phyloP scores from a whole-genome alignment of 257 asterid genomes.

The Rauvolfia tetraphylla region DNA sequence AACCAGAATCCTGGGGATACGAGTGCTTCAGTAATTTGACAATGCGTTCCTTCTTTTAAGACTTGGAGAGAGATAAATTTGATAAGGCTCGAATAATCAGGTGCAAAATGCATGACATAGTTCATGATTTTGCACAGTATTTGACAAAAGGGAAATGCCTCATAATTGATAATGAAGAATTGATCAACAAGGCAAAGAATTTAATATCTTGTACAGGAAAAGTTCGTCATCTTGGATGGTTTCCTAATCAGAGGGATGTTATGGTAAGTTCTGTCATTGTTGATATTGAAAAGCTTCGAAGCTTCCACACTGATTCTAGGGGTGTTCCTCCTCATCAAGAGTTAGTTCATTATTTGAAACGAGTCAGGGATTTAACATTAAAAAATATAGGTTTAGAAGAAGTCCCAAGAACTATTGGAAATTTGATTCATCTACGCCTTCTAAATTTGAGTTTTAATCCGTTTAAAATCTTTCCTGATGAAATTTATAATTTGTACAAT shows the following conservation, averaged over 20 bases:
- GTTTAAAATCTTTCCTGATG: conserved; percentile 5
- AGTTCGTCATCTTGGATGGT: too few relatives aligned
- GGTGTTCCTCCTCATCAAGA: too few relatives aligned
- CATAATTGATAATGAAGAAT: too few relatives aligned
- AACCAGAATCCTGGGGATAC: conserved; percentile 13
- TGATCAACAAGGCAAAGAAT: too few relatives aligned
- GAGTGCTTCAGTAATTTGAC: conserved; percentile 19
- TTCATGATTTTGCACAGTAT: conserved; percentile 9
- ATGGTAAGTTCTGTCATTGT: too few relatives aligned
- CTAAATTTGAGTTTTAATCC: conserved; percentile 18
- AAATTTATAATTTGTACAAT: conserved; percentile 14
- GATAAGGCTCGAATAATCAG: background rate
- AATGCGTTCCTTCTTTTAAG: too few relatives aligned
- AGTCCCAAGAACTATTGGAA: background rate
- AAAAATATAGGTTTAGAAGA: background rate
- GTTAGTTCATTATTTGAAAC: background rate
- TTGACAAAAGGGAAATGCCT: too few relatives aligned
- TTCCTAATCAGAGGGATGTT: too few relatives aligned
- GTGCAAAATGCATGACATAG: conserved; percentile 16
- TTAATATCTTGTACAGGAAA: too few relatives aligned
- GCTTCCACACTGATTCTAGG: too few relatives aligned
- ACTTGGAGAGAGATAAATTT: background rate
- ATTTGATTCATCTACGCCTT: conserved; percentile 11
- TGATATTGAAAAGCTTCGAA: too few relatives aligned
- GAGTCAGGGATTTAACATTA: conserved; percentile 9